Evolutionary conservation across 805 yeast genomes (phyloP).

Genomic region (Jamesozyma spencerorum): DNA sequence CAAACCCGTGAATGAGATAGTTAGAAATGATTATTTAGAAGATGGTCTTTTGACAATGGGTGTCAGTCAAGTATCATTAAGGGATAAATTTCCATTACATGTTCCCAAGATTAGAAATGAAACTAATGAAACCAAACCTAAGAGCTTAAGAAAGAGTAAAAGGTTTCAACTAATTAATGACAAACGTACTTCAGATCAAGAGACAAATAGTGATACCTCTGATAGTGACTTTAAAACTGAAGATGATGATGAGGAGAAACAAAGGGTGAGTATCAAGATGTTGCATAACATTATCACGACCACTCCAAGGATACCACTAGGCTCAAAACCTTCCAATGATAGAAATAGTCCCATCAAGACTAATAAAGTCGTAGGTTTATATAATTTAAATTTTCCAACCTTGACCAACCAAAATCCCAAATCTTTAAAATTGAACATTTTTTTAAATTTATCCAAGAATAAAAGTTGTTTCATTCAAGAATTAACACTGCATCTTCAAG

Average conservation of each 20-base stretch:
- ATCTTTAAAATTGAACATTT: constrained; percentile 23
- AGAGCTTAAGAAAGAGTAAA: constrained; percentile 11
- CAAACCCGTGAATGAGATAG: constrained; percentile 11
- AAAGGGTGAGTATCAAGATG: neutral
- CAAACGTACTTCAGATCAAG: neutral
- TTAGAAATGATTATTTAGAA: constrained; percentile 5
- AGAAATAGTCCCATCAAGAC: constrained; percentile 1
- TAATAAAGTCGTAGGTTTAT: constrained; percentile 17
- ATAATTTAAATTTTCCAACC: constrained; percentile 23
- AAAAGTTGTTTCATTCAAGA: constrained; percentile 22
- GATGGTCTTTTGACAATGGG: constrained; percentile 8
- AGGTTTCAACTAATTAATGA: constrained; percentile 8
- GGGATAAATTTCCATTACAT: neutral
- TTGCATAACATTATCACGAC: constrained; percentile 1
- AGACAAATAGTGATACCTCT: neutral
- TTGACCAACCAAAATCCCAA: constrained; percentile 23
- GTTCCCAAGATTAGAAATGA: neutral
- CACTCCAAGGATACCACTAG: neutral
- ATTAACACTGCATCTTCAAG: constrained; percentile 13
- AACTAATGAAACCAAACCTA: neutral
- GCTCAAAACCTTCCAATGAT: neutral
- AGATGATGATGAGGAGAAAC: neutral
- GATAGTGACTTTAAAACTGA: neutral
- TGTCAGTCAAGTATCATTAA: constrained; percentile 1
- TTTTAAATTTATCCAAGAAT: constrained; percentile 21